These are phyloP conservation scores for Colletotrichum endophyticum DNA, from an alignment of 2,329 filamentous ascomycete genomes.

Conservation along the genomic window DNA sequence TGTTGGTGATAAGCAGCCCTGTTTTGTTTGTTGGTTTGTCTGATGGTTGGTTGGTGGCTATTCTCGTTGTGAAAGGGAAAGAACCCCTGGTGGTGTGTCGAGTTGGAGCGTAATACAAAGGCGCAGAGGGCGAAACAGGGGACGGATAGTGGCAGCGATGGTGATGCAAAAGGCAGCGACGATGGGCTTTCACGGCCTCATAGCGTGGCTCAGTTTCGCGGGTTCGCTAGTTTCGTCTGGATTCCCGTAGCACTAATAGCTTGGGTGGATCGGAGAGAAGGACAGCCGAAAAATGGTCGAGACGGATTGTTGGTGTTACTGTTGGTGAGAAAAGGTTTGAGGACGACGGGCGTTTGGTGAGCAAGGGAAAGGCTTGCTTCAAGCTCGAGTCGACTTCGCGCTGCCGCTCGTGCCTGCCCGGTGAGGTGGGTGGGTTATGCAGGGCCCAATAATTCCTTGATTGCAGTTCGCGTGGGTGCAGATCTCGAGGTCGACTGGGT, in stretches of 20 bases:
- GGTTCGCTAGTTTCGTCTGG: background rate
- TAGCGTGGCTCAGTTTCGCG: conserved; percentile 12
- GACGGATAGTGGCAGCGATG: conserved; percentile 1
- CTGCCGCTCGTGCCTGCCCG: background rate
- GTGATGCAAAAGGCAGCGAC: conserved; percentile 7
- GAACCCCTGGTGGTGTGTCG: background rate
- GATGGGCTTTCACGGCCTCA: conserved; percentile 21
- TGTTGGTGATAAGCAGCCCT: background rate
- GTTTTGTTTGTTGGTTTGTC: background rate
- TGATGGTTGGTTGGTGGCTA: background rate
- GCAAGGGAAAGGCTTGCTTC: conserved; percentile 12
- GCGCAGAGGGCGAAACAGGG: conserved; percentile 9
- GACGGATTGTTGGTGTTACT: background rate
- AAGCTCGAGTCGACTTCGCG: background rate
- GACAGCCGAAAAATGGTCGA: background rate
- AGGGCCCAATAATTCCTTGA: background rate
- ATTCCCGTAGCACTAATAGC: background rate
- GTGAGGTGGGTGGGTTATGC: background rate
- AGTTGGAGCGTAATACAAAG: background rate
- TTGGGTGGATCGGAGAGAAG: conserved; percentile 3
- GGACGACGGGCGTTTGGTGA: background rate
- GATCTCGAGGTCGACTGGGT: background rate
- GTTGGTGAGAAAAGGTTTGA: background rate
- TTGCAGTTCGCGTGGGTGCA: background rate
- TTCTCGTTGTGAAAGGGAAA: conserved; percentile 1